Base-by-base conservation (phyloP, 1,284 basidiomycete genomes). In the Vanrija sp. region DNA sequence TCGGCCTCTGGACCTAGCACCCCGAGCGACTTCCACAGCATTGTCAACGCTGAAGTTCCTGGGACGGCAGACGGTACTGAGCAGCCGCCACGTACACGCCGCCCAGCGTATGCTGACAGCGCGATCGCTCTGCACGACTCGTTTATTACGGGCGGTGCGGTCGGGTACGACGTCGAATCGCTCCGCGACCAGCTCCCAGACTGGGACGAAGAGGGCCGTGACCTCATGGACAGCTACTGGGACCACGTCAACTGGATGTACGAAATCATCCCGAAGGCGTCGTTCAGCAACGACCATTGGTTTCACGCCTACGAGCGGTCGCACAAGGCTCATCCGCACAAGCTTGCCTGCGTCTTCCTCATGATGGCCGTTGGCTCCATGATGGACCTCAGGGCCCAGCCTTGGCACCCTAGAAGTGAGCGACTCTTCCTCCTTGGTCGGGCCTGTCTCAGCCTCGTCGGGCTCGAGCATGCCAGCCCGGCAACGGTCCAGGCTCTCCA, bases 291-390 rank as follows among this genome's bases (percentile, higher is more conserved):
- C 18, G 70, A 74, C 49, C 65, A 68, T 45, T 52, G 71, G 16
- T 41, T 63, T 16, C 62, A 54, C 31, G 70, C 68, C 1, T 74
- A 74, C 50, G 65, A 68, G 37, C 43, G 60, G 3, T 55, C 56
- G n/a, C 25, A 53, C 2, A 39, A 57, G 6, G 63, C 69, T 3
- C 68, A 73, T 48, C 56, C 75, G 3, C 71, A 75, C 57, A 73
- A 75, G 57, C 60, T 76, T 18, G 75, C 75, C 0, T 71, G 69
- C 37, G 75, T 76, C 2, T 75, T 71, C 47, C 57, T 76, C 35
- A 63, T 73, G 48, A 69, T 76, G 68, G 73, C 71, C 8, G 46
- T 74, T 0, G 75, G 75, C n/a, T 65, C 64, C 20, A 71, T 73
- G 64, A 75, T 73, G 45, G 72, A 76, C 49, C 63, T 74, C 2